Base-by-base conservation (phyloP, 805 yeast genomes). In the Kodamaea restingae region DNA sequence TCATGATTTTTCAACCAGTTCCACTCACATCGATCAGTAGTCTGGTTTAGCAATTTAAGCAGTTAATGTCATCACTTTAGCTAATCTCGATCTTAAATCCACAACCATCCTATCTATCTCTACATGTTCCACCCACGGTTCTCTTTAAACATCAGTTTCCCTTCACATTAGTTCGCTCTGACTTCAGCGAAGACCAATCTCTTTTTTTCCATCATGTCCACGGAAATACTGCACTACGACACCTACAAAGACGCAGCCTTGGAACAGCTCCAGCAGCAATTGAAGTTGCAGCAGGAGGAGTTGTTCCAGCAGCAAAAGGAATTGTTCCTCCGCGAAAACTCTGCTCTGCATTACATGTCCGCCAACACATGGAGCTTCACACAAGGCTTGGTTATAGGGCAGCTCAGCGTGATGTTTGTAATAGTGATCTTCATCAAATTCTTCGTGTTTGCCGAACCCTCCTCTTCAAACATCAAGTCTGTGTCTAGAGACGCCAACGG, bases 361-460 rank as follows among this genome's bases (percentile, higher is more conserved):
- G 14, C 43, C 22, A 41, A 38, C 21, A 47, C 47, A 3, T 79
- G 86, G 84, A 75, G 84, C n/a, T 85, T 85, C 51, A 78, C 88
- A 0, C 86, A 83, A 48, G 95, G 95, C 2, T 65, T 85, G 10
- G 63, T 84, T 1, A 43, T 84, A 2, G 95, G 95, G 0, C 93
- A 85, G 53, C 49, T 82, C 11, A 80, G 87, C 49, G 88, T 85
- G 8, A 74, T 85, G 32, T 47, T 82, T 1, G 69, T 82, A 9
- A 60, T 84, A 27, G 70, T 75, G 3, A 71, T 83, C 24, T 83
- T 85, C 54, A 76, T 84, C 44, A 80, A 79, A 59, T 84, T 83
- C 58, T 85, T 85, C 52, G 81, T 85, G 0, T 85, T 85, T 54
- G 80, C 86, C 35, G 93, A 84, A 38, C 65, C 78, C 1, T 60